Evolutionary conservation across 1,139 yeast genomes (phyloP), one percentile per base, ranked within the genome.

Genomic region (Arxiozyma bovina): DNA sequence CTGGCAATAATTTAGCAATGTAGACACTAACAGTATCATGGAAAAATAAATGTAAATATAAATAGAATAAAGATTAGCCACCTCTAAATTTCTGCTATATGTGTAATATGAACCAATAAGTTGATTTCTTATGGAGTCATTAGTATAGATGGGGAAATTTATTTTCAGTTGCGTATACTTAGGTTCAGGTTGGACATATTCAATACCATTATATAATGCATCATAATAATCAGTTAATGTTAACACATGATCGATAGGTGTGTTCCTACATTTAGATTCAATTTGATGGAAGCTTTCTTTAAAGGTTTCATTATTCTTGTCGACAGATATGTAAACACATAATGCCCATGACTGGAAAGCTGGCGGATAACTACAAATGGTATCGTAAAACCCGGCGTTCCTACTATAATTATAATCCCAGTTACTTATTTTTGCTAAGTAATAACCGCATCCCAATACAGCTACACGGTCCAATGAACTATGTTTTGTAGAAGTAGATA

Each of bases 301-400:
- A 50, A 61, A 61, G 1, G 50, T 41, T 17, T 21, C 18, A 12
- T 51, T 44, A 11, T 49, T 42, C 17, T 49, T 15, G 6, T 34
- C 30, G 1, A 30, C 44, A 45, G 61, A 54, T 38, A 59, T 61
- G 42, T 54, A 50, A 2, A 62, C 56, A 45, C 66, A 63, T 6
- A 54, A 42, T 3, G 60, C 41, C 62, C 61, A 58, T 11, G 64
- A 58, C 30, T 57, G 61, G n/a, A 62, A 57, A 7, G 66, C 65
- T 1, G 64, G 64, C 34, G 52, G 55, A 50, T 59, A 63, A 17
- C 43, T 56, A 45, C 66, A 63, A 6, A 60, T 25, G 9, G 60
- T 48, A 12, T 47, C 38, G 38, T 56, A 54, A 40, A 52, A 54
- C 11, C 45, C 12, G 1, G 25, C 5, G 15, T 25, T 18, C 15